phyloP scores from a whole-genome alignment of 306 rosid genomes.

The Aeschynomene evenia region DNA sequence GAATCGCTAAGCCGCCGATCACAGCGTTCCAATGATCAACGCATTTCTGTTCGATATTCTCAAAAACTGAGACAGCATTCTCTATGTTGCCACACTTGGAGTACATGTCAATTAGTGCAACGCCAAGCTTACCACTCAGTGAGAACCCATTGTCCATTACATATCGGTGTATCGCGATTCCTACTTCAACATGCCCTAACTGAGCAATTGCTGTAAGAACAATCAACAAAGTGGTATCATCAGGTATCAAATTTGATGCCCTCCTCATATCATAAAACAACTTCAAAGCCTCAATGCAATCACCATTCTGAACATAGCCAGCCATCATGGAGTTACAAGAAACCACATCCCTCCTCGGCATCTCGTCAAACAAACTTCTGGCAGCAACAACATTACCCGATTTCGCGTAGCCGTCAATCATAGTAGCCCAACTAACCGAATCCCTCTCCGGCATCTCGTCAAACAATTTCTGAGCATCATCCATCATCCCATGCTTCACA shows the following conservation, averaged over 20 bases:
- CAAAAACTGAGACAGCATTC: constrained; percentile 55
- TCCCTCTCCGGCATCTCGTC: constrained; percentile 54
- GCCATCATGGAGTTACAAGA: constrained; percentile 74
- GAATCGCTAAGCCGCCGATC: constrained; percentile 66
- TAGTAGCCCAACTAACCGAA: constrained; percentile 63
- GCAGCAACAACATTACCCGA: constrained; percentile 48
- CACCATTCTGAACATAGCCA: constrained; percentile 66
- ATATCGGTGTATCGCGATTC: constrained; percentile 46
- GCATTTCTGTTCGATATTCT: constrained; percentile 42
- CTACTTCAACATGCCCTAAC: constrained; percentile 57
- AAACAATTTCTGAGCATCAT: constrained; percentile 53
- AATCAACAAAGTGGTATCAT: constrained; percentile 53
- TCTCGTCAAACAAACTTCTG: constrained; percentile 63
- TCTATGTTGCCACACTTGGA: constrained; percentile 74
- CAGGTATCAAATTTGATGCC: constrained; percentile 39
- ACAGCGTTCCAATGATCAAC: constrained; percentile 84
- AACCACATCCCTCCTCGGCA: constrained; percentile 54
- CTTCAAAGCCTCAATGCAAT: constrained; percentile 57
- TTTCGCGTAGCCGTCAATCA: constrained; percentile 68
- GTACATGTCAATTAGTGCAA: constrained; percentile 71
- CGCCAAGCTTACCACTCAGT: constrained; percentile 59
- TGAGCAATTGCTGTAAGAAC: constrained; percentile 63
- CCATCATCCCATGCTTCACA: constrained; percentile 57
- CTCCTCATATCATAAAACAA: constrained; percentile 56
- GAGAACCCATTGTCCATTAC: constrained; percentile 43